A percentile compares a stretch with the other conserved stretches of the same genome.
phyloP scores from a whole-genome alignment of 257 asterid genomes.

The Datura wrightii region DNA sequence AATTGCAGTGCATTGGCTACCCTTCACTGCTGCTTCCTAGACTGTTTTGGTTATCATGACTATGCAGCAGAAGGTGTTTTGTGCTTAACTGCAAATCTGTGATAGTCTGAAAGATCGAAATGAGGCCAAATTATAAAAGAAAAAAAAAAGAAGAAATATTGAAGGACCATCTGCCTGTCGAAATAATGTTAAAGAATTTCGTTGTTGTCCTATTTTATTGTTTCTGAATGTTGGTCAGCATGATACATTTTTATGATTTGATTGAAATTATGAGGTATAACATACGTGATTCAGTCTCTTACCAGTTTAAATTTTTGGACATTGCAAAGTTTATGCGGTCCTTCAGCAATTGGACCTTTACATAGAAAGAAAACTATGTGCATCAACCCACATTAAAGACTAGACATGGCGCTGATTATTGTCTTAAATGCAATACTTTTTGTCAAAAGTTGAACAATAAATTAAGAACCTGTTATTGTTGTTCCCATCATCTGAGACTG shows the following conservation, averaged over 20 bases:
- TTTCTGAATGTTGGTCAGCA: not conserved
- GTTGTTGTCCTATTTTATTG: not conserved
- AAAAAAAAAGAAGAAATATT: not conserved
- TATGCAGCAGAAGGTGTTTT: not conserved
- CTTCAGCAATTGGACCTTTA: too few species aligned
- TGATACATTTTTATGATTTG: not conserved
- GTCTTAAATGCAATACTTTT: too few species aligned
- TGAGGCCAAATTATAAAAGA: not conserved
- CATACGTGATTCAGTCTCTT: not conserved
- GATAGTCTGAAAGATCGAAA: not conserved
- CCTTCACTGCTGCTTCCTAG: constrained; percentile 33
- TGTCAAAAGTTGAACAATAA: too few species aligned
- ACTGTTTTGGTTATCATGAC: not conserved
- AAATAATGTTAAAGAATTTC: not conserved
- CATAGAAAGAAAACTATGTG: too few species aligned
- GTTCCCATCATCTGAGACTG: too few species aligned
- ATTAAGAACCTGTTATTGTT: too few species aligned
- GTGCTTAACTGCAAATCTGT: not conserved
- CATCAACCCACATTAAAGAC: too few species aligned
- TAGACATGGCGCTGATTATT: too few species aligned
- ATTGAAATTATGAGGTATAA: not conserved
- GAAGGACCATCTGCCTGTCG: not conserved
- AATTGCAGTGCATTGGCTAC: constrained; percentile 64
- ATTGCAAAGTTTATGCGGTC: too few species aligned
- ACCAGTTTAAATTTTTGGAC: not conserved